Evolutionary conservation across 805 yeast genomes (phyloP), one percentile per base, ranked within the genome.

Genomic region (Candida silvatica): DNA sequence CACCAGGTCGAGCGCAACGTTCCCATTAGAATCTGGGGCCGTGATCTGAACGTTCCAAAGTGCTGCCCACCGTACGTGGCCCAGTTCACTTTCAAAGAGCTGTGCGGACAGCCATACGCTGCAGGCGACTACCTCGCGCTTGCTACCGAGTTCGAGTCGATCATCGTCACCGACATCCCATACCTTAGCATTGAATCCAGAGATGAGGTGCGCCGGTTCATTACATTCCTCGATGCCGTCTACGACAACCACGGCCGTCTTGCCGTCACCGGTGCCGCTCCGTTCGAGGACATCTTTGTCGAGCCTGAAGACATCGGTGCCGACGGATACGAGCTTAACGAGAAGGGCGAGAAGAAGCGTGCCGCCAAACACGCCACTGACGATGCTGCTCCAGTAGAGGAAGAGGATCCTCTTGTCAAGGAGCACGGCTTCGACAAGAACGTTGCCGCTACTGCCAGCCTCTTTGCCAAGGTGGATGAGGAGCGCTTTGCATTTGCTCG

Each of bases 401-500:
- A 72, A 37, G 84, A 77, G 47, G 77, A 72, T 17, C 31, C 31
- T 11, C 58, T 83, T 55, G 83, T 81, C 17, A 69, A 67, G n/a
- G 69, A 77, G 40, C 86, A 83, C 56, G 94, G 92, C 0, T 80
- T 84, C 43, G 82, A 80, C 45, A 71, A 76, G 40, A 75, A 75
- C 42, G 64, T 81, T 39, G 88, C 85, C 8, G 70, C 74, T 45
- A 74, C 76, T 51, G 82, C 87, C 1, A 52, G 75, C 45, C 72
- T 83, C 72, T 90, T 92, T 62, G 84, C 83, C 32, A 50, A 44
- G 5, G 71, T 92, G 27, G 97, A 87, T 58, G 98, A 90, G 58
- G 98, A 90, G 61, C 74, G 80, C 56, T 92, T 90, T 63, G 98
- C 98, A 16, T 90, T 90, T 66, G 95, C 96, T 0, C 72, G 98